Percentiles rank a stretch among this genome's conserved stretches.
phyloP scores from a whole-genome alignment of 2,329 filamentous ascomycete species.

The Aspergillus floridensis region DNA sequence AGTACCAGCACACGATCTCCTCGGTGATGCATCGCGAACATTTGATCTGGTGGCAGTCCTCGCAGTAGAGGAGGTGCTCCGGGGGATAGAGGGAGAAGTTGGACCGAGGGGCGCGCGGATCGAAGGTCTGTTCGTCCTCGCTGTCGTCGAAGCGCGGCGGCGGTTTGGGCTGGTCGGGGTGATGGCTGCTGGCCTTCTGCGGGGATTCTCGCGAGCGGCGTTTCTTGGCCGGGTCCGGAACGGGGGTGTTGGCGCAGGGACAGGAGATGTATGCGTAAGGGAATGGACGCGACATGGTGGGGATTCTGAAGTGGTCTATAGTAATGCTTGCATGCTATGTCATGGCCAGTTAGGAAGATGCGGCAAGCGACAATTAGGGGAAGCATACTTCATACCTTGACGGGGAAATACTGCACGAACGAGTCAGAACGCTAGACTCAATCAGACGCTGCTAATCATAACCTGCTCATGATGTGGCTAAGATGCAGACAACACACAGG shows the following conservation, averaged over 20 bases:
- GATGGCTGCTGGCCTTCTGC: conserved; percentile 24
- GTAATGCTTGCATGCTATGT: not conserved
- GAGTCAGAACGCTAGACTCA: not conserved
- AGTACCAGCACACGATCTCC: conserved; percentile 93
- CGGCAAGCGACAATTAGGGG: not conserved
- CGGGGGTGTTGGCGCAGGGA: conserved; percentile 56
- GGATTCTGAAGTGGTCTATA: not conserved
- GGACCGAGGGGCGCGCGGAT: conserved; percentile 78
- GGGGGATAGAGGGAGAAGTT: conserved; percentile 92
- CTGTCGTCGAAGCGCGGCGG: conserved; percentile 49
- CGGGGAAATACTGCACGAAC: not conserved
- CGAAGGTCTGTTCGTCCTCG: conserved; percentile 76
- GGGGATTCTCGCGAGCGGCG: conserved; percentile 37
- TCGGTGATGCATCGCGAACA: conserved; percentile 89
- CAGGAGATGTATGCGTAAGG: conserved; percentile 66
- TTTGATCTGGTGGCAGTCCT: conserved; percentile 94
- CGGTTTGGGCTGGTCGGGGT: conserved; percentile 24
- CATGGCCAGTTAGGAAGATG: not conserved
- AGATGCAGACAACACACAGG: not conserved
- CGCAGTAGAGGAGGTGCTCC: conserved; percentile 92
- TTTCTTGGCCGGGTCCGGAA: conserved; percentile 40
- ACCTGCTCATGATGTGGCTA: not conserved
- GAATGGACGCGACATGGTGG: conserved; percentile 54
- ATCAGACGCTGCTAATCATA: not conserved
- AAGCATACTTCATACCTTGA: not conserved